Conservation (phyloP, 495 filamentous ascomycete species). For the Penicillium desertorum region DNA sequence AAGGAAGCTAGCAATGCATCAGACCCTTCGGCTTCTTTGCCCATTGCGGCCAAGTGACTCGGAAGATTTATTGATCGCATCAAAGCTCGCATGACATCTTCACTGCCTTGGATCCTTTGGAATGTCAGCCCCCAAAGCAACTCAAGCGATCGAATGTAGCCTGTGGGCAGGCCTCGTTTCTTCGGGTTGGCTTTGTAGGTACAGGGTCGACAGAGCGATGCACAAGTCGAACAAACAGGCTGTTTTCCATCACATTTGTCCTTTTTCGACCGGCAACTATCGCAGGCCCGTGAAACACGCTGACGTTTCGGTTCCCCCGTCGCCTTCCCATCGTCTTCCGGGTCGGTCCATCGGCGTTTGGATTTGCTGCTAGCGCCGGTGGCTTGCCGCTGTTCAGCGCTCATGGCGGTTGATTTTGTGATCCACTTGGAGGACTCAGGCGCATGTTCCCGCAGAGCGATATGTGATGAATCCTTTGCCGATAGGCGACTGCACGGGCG, state of each 20-base stretch:
- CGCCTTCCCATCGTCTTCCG: slow-evolving; percentile 33
- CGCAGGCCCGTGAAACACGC: slow-evolving; percentile 64
- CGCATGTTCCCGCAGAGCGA: slow-evolving; percentile 37
- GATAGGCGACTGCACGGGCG: slow-evolving; percentile 22
- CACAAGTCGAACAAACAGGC: slow-evolving; percentile 63
- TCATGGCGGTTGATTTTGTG: slow-evolving; percentile 44
- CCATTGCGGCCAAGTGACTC: slow-evolving; percentile 43
- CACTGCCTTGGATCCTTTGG: slow-evolving; percentile 43
- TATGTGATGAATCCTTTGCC: slow-evolving; percentile 39
- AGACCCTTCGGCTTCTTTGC: slow-evolving; percentile 46
- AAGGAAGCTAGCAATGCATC: slow-evolving; percentile 52
- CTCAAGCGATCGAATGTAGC: slow-evolving; percentile 45
- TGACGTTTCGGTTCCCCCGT: slow-evolving; percentile 41
- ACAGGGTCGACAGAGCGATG: slow-evolving; percentile 57
- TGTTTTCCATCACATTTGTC: slow-evolving; percentile 67
- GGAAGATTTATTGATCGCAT: slow-evolving; percentile 43
- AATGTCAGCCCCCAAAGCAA: slow-evolving; percentile 45
- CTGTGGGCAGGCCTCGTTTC: slow-evolving; percentile 58
- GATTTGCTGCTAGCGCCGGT: slow-evolving; percentile 32
- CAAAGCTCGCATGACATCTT: slow-evolving; percentile 45
- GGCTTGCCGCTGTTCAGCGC: slow-evolving; percentile 42
- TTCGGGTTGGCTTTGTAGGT: slow-evolving; percentile 68
- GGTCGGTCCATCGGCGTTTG: slow-evolving; percentile 38
- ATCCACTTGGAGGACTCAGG: slow-evolving; percentile 36
- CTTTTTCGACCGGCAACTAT: slow-evolving; percentile 63